Evolutionary conservation across 2,329 filamentous ascomycete species (phyloP), one percentile per base, ranked within the genome.

Genomic region (Ophiostoma pallidulum): DNA sequence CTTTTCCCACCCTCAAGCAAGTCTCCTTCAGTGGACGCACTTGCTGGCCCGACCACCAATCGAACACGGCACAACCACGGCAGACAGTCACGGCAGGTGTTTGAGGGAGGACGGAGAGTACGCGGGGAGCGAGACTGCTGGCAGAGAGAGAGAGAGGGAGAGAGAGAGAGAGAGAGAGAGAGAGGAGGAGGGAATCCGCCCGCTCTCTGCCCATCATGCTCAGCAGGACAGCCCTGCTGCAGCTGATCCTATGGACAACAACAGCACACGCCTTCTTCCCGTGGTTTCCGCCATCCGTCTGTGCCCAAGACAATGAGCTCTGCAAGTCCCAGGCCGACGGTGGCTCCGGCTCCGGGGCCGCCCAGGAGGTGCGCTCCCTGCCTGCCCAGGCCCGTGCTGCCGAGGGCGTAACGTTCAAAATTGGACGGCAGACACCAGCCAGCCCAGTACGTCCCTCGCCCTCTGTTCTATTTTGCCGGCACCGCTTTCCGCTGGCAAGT

Each of bases 201-300:
- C 35, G 19, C n/a, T 28, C n/a, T n/a, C n/a, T 36, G 24, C 43
- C 51, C 59, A 64, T 47, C 51, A 75, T 75, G 72, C 65, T 64
- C 53, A 57, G 64, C 41, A 42, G 36, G 42, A 54, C 58, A 46
- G 52, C 60, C 50, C 54, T 75, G 37, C 56, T 71, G 50, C 69
- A 70, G 57, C 59, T 78, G 58, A 66, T 70, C 55, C 58, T 77
- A 58, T 75, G 69, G 63, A 63, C 66, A 47, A 62, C 68, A 33
- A 60, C 65, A 42, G 64, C 65, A 47, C 60, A 67, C 45, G 74
- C 74, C 45, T 74, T 78, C 58, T 72, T 62, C 41, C 69, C 69
- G 4, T 75, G 66, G 57, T 59, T 57, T 19, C 70, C 71, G 45
- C 48, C 44, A 20, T 56, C 54, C 16, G 51, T 56, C 38, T 61